Evolutionary conservation across 805 yeast species (phyloP), one percentile per base, ranked within the genome.

Genomic region (Wickerhamiella shivajii): DNA sequence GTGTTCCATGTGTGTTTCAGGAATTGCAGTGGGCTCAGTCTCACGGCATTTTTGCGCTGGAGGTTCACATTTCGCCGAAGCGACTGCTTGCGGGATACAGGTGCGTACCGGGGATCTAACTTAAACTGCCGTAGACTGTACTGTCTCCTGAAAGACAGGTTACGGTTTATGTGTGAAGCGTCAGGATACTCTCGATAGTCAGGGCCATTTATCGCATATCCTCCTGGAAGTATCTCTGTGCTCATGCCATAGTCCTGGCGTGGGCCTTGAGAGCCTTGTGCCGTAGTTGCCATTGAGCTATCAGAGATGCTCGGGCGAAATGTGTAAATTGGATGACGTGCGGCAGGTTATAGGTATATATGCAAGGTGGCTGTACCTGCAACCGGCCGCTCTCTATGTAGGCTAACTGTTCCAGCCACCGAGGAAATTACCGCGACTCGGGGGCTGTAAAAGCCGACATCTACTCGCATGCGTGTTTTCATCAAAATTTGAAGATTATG

Each of bases 11-110:
- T 14, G 17, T 24, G 11, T 6, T 26, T 14, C 12, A 35, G 13
- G 18, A 25, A 28, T 18, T 28, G 34, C n/a, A 25, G 15, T 1
- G 45, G 34, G 9, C 39, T 24, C 7, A 39, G 16, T 11, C 34
- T 24, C 12, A 38, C 33, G 1, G 47, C 43, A 20, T 36, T 39
- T 11, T 34, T 27, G 8, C 47, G 39, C 6, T 31, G 33, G 4
- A 43, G 35, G 5, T 19, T 15, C 1, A 40, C 14, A 8, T 19
- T 15, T 12, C 28, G 26, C n/a, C 23, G 15, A 8, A 18, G 25
- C n/a, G 6, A 4, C 13, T 5, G 16, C 12, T 18, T 12, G 12
- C 14, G 25, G 9, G 11, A 6, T 6, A 15, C 14, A 8, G 27
- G 24, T 5, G 24, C 24, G 7, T 20, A 23, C 10, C 11, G 10